Evolutionary conservation across 331 rosid species (phyloP), one percentile per base, ranked within the genome.

Genomic region (Rosa hybrid): DNA sequence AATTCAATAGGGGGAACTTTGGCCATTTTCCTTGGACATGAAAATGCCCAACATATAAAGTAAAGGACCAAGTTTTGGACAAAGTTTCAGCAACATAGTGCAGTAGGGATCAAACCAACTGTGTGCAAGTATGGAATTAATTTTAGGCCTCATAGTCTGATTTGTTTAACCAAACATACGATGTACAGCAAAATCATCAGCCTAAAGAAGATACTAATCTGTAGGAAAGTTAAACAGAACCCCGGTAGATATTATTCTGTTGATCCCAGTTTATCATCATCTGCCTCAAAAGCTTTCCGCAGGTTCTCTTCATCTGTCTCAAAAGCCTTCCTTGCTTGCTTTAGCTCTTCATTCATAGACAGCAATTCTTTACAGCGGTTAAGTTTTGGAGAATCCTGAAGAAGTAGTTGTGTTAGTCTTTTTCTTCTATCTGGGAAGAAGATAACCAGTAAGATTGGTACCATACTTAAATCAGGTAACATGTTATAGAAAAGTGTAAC

Each of bases 341-440:
- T 92, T 83, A 94, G 91, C 79, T 92, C 97, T 82, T 94, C 97
- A 71, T 92, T 90, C 97, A 94, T 91, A 18, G 98, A 92, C 50
- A 94, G 78, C 89, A 92, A 78, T 84, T 94, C 98, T 12, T 91
- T 83, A 69, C 91, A 92, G 0, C 97, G 97, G 86, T 94, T 92
- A 27, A 87, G 94, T 80, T 94, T 94, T 59, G 90, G 96, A 62
- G 71, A 20, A 80, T 94, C 98, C 98, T 94, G 86, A 81, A 34
- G 50, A 73, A 75, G 17, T 38, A 41, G 13, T 25, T 65, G 39
- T 10, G 51, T 84, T 18, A 8, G 75, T 2, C 20, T 56, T 44
- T 50, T 42, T 27, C 20, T 49, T 23, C 42, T 9, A 45, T 10
- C 48, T 27, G 20, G 20, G 25, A 68, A 68, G 8, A 68, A 25